Evolutionary conservation across 1,284 basidiomycete species (phyloP).

Genomic region (Kwoniella shivajii): DNA sequence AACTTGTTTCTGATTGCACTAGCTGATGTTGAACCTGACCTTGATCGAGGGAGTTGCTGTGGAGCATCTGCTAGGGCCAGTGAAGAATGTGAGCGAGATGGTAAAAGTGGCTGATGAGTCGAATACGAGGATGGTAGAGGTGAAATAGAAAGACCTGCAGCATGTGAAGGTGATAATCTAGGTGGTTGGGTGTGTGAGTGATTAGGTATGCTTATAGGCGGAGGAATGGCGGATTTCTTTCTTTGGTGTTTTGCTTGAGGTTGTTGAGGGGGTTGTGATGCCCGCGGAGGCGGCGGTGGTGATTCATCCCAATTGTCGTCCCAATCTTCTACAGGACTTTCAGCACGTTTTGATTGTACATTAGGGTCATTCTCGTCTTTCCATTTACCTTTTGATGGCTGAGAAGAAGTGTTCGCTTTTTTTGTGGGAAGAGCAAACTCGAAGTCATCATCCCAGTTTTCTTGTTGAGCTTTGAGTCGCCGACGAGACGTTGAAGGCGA

Average conservation of each 20-base stretch:
- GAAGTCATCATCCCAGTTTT: slow-evolving; percentile 55
- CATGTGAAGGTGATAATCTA: slow-evolving; percentile 19
- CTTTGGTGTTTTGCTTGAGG: background rate
- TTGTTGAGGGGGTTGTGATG: background rate
- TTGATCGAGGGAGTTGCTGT: slow-evolving; percentile 4
- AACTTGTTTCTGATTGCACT: slow-evolving; percentile 22
- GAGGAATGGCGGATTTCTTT: slow-evolving; percentile 13
- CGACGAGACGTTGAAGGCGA: slow-evolving; percentile 6
- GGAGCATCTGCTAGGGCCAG: slow-evolving; percentile 1
- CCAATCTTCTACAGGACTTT: slow-evolving; percentile 17
- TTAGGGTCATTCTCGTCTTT: slow-evolving; percentile 2
- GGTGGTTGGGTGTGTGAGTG: slow-evolving; percentile 7
- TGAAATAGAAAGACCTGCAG: slow-evolving; percentile 13
- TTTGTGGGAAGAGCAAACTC: slow-evolving; percentile 39
- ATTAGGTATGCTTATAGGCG: slow-evolving; percentile 18
- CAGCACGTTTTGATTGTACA: background rate
- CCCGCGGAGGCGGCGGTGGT: slow-evolving; percentile 8
- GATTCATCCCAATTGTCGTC: slow-evolving; percentile 24
- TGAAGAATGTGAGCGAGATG: slow-evolving; percentile 13
- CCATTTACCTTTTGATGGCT: background rate
- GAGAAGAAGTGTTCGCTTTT: background rate
- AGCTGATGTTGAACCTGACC: slow-evolving; percentile 17
- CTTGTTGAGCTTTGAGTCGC: slow-evolving; percentile 23
- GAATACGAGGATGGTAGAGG: slow-evolving; percentile 14
- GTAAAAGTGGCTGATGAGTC: slow-evolving; percentile 8